Percentiles rank a stretch among this genome's conserved stretches.
Evolutionary conservation across 176 grass and related monocot species (phyloP).

Genomic region (Urochloa ruziziensis): DNA sequence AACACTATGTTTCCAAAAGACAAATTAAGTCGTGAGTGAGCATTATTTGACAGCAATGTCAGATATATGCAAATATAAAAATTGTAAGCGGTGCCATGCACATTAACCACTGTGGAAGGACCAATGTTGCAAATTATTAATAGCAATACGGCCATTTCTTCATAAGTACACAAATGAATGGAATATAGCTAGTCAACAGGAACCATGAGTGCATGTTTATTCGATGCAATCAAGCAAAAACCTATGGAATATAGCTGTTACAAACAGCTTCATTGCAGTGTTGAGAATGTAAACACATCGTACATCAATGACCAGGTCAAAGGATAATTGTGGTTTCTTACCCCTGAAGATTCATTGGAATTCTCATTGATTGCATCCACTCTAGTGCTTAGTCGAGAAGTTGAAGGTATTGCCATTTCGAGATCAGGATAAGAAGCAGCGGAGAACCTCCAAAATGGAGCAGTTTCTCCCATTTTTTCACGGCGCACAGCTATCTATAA

Average conservation of each 20-base stretch:
- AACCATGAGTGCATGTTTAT: not conserved
- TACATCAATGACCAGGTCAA: not conserved
- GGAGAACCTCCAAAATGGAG: constrained; percentile 13
- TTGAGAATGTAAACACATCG: not conserved
- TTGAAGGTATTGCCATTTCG: not conserved
- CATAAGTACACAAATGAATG: not conserved
- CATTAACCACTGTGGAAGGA: not conserved
- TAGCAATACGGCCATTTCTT: not conserved
- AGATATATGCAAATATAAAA: not conserved
- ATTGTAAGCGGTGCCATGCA: not conserved
- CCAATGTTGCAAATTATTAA: not conserved
- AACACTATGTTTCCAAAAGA: not conserved
- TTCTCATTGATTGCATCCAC: not conserved
- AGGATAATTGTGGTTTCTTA: constrained; percentile 16
- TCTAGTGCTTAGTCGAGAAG: not conserved
- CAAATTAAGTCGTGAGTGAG: not conserved
- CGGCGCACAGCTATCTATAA: constrained; percentile 13
- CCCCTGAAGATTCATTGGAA: not conserved
- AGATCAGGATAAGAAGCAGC: constrained; percentile 17
- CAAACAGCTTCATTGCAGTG: not conserved
- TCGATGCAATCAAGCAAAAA: not conserved
- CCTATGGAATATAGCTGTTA: too few relatives aligned
- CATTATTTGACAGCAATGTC: not conserved
- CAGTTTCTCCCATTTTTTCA: constrained; percentile 16
- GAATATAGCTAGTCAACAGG: not conserved